These are phyloP conservation scores for Cercophora scortea DNA, from an alignment of 495 filamentous ascomycete genomes.

Conservation along the genomic window DNA sequence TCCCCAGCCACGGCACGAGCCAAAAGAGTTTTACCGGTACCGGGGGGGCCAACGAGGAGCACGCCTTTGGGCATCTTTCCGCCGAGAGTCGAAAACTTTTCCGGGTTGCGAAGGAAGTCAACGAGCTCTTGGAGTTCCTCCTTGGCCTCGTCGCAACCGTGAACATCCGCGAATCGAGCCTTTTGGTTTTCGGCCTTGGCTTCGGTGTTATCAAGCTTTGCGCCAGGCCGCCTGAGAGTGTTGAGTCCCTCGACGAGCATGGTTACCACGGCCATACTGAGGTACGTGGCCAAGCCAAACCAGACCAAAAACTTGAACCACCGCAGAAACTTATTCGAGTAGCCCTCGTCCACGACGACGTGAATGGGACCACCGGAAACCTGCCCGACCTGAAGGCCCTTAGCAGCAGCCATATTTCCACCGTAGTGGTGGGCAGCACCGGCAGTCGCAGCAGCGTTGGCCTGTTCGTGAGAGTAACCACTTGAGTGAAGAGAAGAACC, in stretches of 20 bases:
- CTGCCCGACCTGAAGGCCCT: constrained; percentile 15
- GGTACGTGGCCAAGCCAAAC: constrained; percentile 68
- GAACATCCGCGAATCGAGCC: constrained; percentile 86
- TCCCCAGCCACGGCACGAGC: constrained; percentile 95
- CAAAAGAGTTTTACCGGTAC: constrained; percentile 96
- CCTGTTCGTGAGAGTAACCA: constrained; percentile 50
- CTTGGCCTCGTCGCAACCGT: constrained; percentile 96
- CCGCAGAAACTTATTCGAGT: constrained; percentile 69
- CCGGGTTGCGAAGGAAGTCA: constrained; percentile 88
- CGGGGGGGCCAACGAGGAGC: constrained; percentile 87
- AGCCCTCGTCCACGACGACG: constrained; percentile 91
- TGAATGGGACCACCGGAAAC: constrained; percentile 70
- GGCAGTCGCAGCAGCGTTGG: constrained; percentile 82
- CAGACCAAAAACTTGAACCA: constrained; percentile 81
- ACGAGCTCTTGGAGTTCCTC: constrained; percentile 96
- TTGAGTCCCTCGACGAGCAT: constrained; percentile 72
- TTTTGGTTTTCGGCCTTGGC: constrained; percentile 86
- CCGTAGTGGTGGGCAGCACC: constrained; percentile 68
- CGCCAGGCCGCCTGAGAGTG: constrained; percentile 68
- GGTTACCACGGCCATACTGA: constrained; percentile 65
- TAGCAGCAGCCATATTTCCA: constrained; percentile 49
- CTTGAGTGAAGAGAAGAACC: constrained; percentile 14
- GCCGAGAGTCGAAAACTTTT: constrained; percentile 82
- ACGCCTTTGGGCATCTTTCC: constrained; percentile 97
- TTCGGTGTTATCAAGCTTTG: constrained; percentile 59